A percentile compares a stretch with the other conserved stretches of the same genome.
phyloP scores from a whole-genome alignment of 805 yeast genomes.

The Brettanomyces custersianus region DNA sequence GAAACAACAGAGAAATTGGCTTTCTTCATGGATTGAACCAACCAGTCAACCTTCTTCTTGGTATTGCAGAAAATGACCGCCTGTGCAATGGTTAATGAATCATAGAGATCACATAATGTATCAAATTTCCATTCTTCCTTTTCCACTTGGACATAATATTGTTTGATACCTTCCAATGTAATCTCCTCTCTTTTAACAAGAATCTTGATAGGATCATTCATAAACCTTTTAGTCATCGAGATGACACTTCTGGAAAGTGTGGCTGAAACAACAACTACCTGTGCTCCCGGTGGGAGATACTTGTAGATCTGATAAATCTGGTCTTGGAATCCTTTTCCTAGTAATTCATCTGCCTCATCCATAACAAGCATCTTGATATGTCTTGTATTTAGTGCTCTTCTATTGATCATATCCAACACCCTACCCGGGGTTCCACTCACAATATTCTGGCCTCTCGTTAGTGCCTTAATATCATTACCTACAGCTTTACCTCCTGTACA shows the following conservation, averaged over 20 bases:
- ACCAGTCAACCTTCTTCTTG: constrained; percentile 85
- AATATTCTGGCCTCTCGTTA: constrained; percentile 80
- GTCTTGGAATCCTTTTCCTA: constrained; percentile 87
- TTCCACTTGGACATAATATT: constrained; percentile 83
- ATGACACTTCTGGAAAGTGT: constrained; percentile 91
- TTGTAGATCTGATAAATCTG: constrained; percentile 92
- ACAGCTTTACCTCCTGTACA: constrained; percentile 95
- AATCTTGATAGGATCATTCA: constrained; percentile 90
- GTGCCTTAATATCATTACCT: constrained; percentile 78
- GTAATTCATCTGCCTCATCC: constrained; percentile 98
- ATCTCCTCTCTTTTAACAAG: constrained; percentile 93
- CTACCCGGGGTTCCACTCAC: constrained; percentile 99
- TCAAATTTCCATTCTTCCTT: constrained; percentile 93
- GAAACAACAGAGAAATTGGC: constrained; percentile 86
- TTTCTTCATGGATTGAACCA: constrained; percentile 63
- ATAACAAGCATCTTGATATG: constrained; percentile 87
- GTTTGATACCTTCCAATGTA: constrained; percentile 92
- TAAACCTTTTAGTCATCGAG: constrained; percentile 84
- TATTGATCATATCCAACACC: constrained; percentile 90
- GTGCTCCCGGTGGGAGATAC: constrained; percentile 79
- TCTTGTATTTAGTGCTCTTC: constrained; percentile 75
- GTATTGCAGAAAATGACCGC: constrained; percentile 98
- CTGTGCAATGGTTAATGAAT: constrained; percentile 90
- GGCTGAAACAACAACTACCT: constrained; percentile 91
- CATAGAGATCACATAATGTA: constrained; percentile 89